Base-by-base conservation (phyloP, 345 rosid genomes). In the Pugionium dolabratum region DNA sequence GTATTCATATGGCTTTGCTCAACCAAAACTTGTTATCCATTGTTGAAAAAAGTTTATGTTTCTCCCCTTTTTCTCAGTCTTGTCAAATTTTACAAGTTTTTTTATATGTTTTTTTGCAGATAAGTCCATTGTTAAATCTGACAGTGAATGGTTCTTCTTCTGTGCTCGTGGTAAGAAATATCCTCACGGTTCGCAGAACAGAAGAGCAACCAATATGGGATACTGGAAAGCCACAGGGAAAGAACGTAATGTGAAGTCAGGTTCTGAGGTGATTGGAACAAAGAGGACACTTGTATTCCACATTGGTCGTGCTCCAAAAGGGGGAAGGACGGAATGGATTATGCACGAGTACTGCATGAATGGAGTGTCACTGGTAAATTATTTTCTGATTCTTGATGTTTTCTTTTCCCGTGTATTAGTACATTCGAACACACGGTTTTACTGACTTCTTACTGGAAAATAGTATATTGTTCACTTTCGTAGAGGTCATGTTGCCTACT, bases 171-270 rank as follows among this genome's bases (percentile, higher is more conserved):
- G 96, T 43, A 86, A 88, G 79, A 93, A 90, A 65, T 88, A 93
- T 67, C 97, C 97, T 1, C 79, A 86, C 46, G 96, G 98, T n/a
- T 80, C 83, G 2, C 97, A 93, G 61, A 90, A 87, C 75, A 85
- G 42, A 76, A 82, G 97, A 63, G 97, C 96, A 45, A 93, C 98
- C 5, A 79, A 74, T 31, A 86, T 44, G 29, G 97, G 98, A 27
- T 93, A 88, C 59, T 90, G 97, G 98, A 93, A 93, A 75, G 91
- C 97, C 60, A 93, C 98, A 0, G 98, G 98, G 7, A 93, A 86
- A 71, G 98, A 88, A 57, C 86, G 97, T 7, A 82, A 76, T 47
- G 92, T 93, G 2, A 88, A 81, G 80, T 82, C 85, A 2, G 89
- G 90, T 32, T 58, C 77, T 40, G 60, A 59, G 26, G 81, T 85